Percentiles rank a stretch among this genome's conserved stretches.
Conservation (phyloP, 495 filamentous ascomycete genomes). For the Tuber aestivum region DNA sequence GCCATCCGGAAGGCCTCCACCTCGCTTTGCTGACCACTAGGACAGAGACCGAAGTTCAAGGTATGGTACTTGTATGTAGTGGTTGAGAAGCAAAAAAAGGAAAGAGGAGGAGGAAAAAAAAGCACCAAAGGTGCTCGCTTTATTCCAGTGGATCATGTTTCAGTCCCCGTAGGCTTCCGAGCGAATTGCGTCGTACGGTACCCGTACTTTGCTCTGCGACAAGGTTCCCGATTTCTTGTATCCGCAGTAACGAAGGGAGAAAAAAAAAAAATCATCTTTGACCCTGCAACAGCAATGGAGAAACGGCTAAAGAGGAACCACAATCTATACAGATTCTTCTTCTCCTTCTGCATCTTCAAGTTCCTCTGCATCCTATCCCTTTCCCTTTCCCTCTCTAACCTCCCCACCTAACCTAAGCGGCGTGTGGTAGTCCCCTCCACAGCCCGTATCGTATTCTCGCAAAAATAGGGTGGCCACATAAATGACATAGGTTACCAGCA, state of each 20-base stretch:
- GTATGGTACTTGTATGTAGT: background rate
- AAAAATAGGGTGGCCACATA: background rate
- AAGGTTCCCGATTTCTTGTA: background rate
- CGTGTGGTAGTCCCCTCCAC: background rate
- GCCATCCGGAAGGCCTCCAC: slow-evolving; percentile 12
- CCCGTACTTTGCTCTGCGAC: background rate
- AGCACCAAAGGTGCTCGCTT: slow-evolving; percentile 17
- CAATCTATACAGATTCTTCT: background rate
- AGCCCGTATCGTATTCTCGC: slow-evolving; percentile 1
- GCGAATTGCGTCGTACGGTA: background rate
- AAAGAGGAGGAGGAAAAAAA: slow-evolving; percentile 20
- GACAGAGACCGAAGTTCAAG: background rate
- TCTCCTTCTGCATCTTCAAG: background rate
- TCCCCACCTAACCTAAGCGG: background rate
- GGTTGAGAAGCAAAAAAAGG: slow-evolving; percentile 10
- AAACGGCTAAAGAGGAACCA: background rate
- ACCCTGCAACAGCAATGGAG: background rate
- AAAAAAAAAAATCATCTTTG: background rate
- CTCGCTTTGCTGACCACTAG: slow-evolving; percentile 3
- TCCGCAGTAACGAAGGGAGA: background rate
- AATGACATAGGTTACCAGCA: background rate
- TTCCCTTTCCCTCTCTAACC: background rate
- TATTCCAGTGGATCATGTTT: slow-evolving; percentile 16
- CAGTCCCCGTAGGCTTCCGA: slow-evolving; percentile 21
- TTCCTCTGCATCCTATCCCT: background rate